Percentiles rank a stretch among this genome's conserved stretches.
These are phyloP conservation scores for Magnusiomyces suaveolens DNA, from an alignment of 1,139 yeast genomes.

Conservation along the genomic window DNA sequence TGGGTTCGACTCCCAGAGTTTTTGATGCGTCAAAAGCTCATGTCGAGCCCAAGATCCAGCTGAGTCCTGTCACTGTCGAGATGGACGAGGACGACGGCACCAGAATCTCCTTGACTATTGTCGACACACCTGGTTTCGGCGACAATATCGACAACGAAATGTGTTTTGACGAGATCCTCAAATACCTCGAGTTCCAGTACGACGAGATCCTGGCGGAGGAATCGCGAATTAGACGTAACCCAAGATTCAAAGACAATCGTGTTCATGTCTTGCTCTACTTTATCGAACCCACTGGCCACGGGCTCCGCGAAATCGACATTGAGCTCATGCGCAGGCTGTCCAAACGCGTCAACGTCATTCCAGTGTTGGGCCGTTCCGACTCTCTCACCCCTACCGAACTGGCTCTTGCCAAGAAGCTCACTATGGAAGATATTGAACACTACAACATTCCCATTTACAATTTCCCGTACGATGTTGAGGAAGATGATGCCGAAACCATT, in stretches of 20 bases:
- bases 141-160: slow-evolving; percentile 56
- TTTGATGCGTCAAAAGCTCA: slow-evolving; percentile 38
- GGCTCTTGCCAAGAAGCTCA: slow-evolving; percentile 51
- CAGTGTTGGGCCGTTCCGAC: slow-evolving; percentile 78
- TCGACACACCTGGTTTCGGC: slow-evolving; percentile 83
- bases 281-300: slow-evolving; percentile 65
- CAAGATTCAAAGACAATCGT: slow-evolving; percentile 60
- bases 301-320: slow-evolving; percentile 59
- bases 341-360: slow-evolving; percentile 72
- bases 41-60: slow-evolving; percentile 40
- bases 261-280: slow-evolving; percentile 63
- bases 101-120: slow-evolving; percentile 39
- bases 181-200: slow-evolving; percentile 74
- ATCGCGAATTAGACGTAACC: slow-evolving; percentile 78
- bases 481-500: slow-evolving; percentile 56
- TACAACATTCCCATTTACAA: slow-evolving; percentile 75
- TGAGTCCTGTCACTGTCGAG: slow-evolving; percentile 42
- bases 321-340: slow-evolving; percentile 68
- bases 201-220: slow-evolving; percentile 89
- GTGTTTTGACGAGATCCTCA: slow-evolving; percentile 60
- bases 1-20: slow-evolving; percentile 3
- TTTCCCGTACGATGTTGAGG: slow-evolving; percentile 62
- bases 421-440: slow-evolving; percentile 64
- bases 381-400: slow-evolving; percentile 70
- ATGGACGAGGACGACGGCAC: slow-evolving; percentile 30